Base-by-base conservation (phyloP, 208 protist species). In the Acanthamoeba rhysodes region DNA sequence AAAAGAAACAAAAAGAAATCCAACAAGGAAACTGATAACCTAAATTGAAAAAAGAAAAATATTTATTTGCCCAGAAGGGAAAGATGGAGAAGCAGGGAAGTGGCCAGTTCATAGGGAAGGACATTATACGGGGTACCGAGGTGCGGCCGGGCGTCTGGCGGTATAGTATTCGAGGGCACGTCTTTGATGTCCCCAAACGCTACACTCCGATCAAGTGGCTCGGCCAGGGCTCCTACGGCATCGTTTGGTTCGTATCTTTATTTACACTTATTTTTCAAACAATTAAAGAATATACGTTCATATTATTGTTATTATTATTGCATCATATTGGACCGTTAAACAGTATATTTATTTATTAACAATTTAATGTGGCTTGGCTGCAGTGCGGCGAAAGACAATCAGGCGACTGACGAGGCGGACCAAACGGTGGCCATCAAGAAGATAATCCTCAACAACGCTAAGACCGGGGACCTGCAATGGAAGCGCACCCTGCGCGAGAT, bases 351-450 rank as follows among this genome's bases (percentile, higher is more conserved):
- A n/a, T n/a, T n/a, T 88, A n/a, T 57, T 34, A 57, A 12, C 32
- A 41, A 41, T 41, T 74, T n/a, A n/a, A n/a, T n/a, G n/a, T n/a
- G n/a, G n/a, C n/a, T n/a, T n/a, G 22, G 0, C 66, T 16, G 70
- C 70, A 78, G 70, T 41, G 22, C 70, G 70, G 70, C 70, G 29
- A 78, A n/a, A 22, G 70, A 78, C n/a, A 78, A 78, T 78, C n/a
- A 78, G 29, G 70, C 70, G 16, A 78, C 70, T 9, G n/a, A 41
- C 32, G 87, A 97, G 16, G 76, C 78, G 22, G 87, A 97, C 55
- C 96, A 98, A 18, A 76, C 20, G 20, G 98, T 99, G 2, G 99
- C 99, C 16, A 99, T 99, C 94, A 99, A 99, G 96, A 99, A 99
- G 95, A 98, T 99, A 34, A 95, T 78, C 22, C 53, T 88, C 48